phyloP scores from a whole-genome alignment of 2,329 filamentous ascomycete species.

The Plenodomus biglobosus region DNA sequence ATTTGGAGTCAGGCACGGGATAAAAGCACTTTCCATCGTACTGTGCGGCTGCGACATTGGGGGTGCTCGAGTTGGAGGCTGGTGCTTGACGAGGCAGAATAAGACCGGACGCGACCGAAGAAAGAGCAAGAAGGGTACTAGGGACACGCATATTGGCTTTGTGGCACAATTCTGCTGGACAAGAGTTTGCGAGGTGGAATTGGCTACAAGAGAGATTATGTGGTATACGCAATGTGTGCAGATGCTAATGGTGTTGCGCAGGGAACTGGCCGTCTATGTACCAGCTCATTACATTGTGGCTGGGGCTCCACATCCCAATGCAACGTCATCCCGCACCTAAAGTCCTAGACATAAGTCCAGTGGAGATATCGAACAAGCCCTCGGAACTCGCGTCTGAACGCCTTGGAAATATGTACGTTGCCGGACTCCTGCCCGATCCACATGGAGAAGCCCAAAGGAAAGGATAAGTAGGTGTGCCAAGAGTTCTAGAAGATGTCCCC shows the following conservation, averaged over 20 bases:
- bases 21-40: slow-evolving; percentile 34
- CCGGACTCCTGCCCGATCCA: slow-evolving; percentile 14
- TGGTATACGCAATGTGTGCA: too few species aligned
- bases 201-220: neutral
- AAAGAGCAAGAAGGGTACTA: slow-evolving; percentile 17
- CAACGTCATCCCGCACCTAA: slow-evolving; percentile 14
- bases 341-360: too few species aligned
- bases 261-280: neutral
- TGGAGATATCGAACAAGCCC: neutral
- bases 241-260: neutral
- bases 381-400: neutral
- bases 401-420: slow-evolving; percentile 5
- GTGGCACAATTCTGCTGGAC: neutral
- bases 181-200: neutral
- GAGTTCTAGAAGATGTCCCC: slow-evolving; percentile 5
- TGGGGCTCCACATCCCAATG: neutral
- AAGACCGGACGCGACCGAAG: slow-evolving; percentile 19
- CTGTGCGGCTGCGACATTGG: slow-evolving; percentile 23
- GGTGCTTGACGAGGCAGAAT: slow-evolving; percentile 13
- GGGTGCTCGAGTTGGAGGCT: slow-evolving; percentile 11
- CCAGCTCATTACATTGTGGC: neutral
- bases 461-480: slow-evolving; percentile 1
- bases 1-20: slow-evolving; percentile 27
- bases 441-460: neutral
- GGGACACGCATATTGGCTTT: slow-evolving; percentile 17